Evolutionary conservation across 1,284 basidiomycete species (phyloP), one percentile per base, ranked within the genome.

Genomic region (Trichosporon coremiiforme): DNA sequence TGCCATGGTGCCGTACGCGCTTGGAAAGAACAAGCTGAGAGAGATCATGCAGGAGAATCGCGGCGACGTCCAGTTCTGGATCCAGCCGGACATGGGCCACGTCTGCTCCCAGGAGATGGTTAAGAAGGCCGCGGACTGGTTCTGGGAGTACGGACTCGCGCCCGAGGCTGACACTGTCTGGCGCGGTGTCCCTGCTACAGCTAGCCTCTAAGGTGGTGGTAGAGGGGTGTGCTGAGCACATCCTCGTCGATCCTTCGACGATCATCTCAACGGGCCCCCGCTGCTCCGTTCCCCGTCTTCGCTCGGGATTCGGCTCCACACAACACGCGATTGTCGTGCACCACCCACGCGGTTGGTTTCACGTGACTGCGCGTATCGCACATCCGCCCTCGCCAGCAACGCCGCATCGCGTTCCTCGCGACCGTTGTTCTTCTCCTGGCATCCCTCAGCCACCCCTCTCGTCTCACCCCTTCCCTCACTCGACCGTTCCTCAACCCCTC

Each of bases 51-150:
- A 65, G 33, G 68, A 69, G 65, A 63, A 67, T 31, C 66, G 60
- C 12, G 66, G 66, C 60, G 66, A 67, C 45, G 60, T 65, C 17
- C 65, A 65, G 41, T 47, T 65, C 62, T 67, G 64, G 66, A 53
- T 70, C 55, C 66, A 70, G 69, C 29, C 53, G 20, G 69, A 60
- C 22, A 55, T 66, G 17, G 69, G 69, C 12, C 69, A 70, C 45
- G 63, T 70, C 36, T 67, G 66, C 38, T 80, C 82, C 10, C 67
- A 64, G 2, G 82, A 84, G 68, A 85, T 85, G 84, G 76, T 83
- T 35, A 65, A 73, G 53, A 72, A 74, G 36, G 71, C 79, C 2
- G 79, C 79, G 1, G 78, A 80, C 10, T 85, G 82, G 77, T 70
- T 84, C 9, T 84, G 78, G 29, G 17, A 31, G 31, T 60, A 60